Evolutionary conservation across 208 protist genomes (phyloP).

Genomic region (Naegleria fowleri): DNA sequence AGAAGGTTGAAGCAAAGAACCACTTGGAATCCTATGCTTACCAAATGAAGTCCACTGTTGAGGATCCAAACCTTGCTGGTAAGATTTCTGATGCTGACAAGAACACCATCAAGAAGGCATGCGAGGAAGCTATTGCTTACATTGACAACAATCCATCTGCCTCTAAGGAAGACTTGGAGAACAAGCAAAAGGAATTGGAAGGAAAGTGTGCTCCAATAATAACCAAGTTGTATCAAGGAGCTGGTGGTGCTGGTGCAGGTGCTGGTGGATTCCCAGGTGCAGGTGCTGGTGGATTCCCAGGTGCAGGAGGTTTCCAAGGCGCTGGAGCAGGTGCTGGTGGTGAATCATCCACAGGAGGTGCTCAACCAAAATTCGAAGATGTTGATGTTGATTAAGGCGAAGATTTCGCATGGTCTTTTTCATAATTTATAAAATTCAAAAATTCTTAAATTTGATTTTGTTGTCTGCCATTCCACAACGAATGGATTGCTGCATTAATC

Average conservation of each 20-base stretch:
- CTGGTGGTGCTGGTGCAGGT: constrained; percentile 36
- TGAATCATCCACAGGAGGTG: background rate
- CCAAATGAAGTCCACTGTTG: constrained; percentile 71
- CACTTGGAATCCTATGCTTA: constrained; percentile 80
- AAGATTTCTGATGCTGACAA: constrained; percentile 60
- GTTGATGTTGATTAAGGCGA: constrained; percentile 20
- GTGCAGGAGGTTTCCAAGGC: background rate
- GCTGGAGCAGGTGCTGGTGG: background rate
- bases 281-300: background rate
- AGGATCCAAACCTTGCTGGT: constrained; percentile 57
- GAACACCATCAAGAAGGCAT: constrained; percentile 58
- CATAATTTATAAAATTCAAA: background rate
- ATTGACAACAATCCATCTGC: constrained; percentile 68
- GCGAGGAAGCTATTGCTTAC: constrained; percentile 68
- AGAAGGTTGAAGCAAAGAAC: constrained; percentile 71
- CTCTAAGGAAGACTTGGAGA: constrained; percentile 67
- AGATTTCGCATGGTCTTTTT: background rate
- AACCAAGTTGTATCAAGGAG: constrained; percentile 81
- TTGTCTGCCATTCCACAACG: too few species aligned
- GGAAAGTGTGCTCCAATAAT: constrained; percentile 81
- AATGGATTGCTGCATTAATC: too few species aligned
- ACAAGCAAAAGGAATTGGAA: constrained; percentile 79
- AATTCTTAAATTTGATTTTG: too few species aligned
- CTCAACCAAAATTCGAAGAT: constrained; percentile 26
- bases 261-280: constrained; percentile 36